A percentile compares a stretch with the other conserved stretches of the same genome.
Evolutionary conservation across 78 protist species (phyloP).

Genomic region (Chrysochromulina parva): DNA sequence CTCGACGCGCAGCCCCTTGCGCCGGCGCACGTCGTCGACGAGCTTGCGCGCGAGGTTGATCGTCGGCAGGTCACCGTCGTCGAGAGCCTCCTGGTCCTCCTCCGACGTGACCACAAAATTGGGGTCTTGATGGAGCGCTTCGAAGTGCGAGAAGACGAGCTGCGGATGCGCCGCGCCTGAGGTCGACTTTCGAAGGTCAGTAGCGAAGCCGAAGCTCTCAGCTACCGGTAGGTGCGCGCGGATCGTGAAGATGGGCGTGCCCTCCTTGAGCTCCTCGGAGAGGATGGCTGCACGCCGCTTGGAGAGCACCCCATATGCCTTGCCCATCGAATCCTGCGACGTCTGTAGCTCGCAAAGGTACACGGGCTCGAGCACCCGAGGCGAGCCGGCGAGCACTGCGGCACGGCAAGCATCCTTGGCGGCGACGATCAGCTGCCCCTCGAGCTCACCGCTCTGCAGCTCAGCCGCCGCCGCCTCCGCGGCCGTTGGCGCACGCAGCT

Average conservation of each 20-base stretch:
- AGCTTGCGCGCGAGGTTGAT: not conserved
- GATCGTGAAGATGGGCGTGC: conserved; percentile 78
- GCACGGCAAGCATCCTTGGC: conserved; percentile 76
- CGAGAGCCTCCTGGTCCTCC: not conserved
- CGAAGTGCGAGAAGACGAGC: conserved; percentile 76
- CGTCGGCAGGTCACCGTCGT: not conserved
- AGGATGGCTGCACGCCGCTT: conserved; percentile 78
- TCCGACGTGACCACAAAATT: not conserved
- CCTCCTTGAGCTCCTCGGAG: conserved; percentile 83
- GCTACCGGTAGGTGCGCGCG: conserved; percentile 82
- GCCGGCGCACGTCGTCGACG: not conserved
- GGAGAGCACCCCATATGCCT: conserved; percentile 82
- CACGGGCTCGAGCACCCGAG: conserved; percentile 85
- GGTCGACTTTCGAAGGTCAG: conserved; percentile 62
- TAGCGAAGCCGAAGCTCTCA: conserved; percentile 89
- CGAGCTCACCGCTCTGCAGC: not conserved
- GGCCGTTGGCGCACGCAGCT: not conserved
- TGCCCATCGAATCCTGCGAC: conserved; percentile 67
- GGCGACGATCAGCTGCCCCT: conserved; percentile 83
- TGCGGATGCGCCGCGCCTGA: conserved; percentile 91
- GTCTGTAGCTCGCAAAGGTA: conserved; percentile 84
- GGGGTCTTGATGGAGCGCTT: conserved; percentile 25
- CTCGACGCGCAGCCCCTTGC: conserved; percentile 84
- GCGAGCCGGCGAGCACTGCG: conserved; percentile 56
- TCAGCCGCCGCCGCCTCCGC: not conserved